These are phyloP conservation scores for Capsicum chinense DNA, from an alignment of 257 asterid species.

Conservation along the genomic window DNA sequence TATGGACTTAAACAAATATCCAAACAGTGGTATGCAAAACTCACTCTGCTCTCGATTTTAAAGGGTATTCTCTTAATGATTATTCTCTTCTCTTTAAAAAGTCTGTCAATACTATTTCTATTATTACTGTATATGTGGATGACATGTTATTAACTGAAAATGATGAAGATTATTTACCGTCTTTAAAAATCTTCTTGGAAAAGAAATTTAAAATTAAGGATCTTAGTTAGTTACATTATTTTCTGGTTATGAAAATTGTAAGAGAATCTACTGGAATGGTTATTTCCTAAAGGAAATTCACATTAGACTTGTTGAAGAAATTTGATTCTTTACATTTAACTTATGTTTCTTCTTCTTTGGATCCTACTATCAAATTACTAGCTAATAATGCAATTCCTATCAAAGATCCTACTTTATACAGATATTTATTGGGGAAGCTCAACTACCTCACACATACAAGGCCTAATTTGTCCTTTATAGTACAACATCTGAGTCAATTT, in stretches of 20 bases:
- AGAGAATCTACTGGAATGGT: too few relatives aligned
- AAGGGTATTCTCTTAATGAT: background rate
- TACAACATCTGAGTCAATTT: too few relatives aligned
- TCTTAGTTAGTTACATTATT: background rate
- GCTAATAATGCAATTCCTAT: too few relatives aligned
- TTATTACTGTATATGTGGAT: background rate
- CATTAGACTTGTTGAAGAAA: too few relatives aligned
- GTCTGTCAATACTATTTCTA: background rate
- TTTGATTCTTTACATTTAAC: too few relatives aligned
- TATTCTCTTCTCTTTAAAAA: background rate
- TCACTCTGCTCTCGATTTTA: background rate
- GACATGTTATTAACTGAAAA: background rate
- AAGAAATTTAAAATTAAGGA: background rate
- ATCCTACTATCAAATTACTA: too few relatives aligned
- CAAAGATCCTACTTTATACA: too few relatives aligned
- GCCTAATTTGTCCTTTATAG: too few relatives aligned
- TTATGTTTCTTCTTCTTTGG: too few relatives aligned
- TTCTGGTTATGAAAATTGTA: background rate
- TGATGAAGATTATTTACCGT: background rate
- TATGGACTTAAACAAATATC: background rate
- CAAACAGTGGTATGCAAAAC: background rate
- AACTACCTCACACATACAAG: too few relatives aligned
- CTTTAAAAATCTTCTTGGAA: background rate
- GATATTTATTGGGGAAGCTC: too few relatives aligned
- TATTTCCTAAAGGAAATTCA: too few relatives aligned